phyloP scores from a whole-genome alignment of 257 asterid species.

The Henckelia pumila region DNA sequence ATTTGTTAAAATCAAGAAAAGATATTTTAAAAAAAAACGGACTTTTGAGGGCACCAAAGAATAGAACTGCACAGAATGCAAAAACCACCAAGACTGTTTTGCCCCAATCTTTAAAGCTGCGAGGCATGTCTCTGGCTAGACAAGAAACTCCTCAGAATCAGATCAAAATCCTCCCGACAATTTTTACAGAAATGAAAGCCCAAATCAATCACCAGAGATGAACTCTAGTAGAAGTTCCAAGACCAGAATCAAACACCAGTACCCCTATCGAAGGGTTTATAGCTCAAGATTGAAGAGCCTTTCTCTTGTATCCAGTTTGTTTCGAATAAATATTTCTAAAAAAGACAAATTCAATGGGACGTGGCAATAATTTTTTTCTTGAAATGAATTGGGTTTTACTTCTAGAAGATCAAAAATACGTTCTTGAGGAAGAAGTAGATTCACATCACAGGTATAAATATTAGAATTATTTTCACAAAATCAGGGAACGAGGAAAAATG shows the following conservation, averaged over 20 bases:
- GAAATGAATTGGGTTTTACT: background rate
- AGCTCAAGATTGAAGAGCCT: background rate
- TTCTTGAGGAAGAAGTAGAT: too few relatives aligned
- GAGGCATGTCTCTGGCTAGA: constrained; percentile 43
- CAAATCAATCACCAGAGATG: constrained; percentile 15
- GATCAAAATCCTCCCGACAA: constrained; percentile 16
- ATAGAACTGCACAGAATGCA: constrained; percentile 66
- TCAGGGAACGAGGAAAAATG: background rate
- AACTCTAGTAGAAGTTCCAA: constrained; percentile 4
- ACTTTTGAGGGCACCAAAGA: constrained; percentile 83
- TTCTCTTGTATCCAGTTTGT: background rate
- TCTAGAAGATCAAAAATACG: background rate
- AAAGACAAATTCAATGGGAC: background rate
- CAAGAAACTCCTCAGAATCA: background rate
- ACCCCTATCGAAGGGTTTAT: constrained; percentile 5
- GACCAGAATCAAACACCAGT: constrained; percentile 17
- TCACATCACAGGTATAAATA: too few relatives aligned
- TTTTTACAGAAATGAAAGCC: constrained; percentile 8
- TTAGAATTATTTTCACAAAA: background rate
- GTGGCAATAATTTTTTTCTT: background rate
- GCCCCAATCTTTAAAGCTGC: constrained; percentile 37
- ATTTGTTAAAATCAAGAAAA: background rate
- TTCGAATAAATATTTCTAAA: too few relatives aligned
- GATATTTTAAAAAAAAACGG: constrained; percentile 26
- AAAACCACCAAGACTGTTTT: constrained; percentile 56